phyloP scores from a whole-genome alignment of 441 rosid genomes.

The Adansonia gregorii region DNA sequence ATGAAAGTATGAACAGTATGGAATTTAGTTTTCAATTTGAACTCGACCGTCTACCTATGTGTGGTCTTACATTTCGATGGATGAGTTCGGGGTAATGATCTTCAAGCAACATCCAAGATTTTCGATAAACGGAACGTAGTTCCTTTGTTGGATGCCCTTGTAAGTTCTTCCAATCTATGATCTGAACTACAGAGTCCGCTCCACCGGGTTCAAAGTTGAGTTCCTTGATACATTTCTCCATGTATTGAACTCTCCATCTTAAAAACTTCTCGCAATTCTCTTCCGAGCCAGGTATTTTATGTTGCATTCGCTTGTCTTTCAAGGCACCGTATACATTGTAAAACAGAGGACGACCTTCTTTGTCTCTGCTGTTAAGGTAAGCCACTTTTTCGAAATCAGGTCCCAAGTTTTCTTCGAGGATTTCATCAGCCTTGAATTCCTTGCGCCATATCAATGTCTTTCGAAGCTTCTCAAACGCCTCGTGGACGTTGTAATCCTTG shows the following conservation, averaged over 20 bases:
- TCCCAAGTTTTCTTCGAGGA: constrained; percentile 37
- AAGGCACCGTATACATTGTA: constrained; percentile 41
- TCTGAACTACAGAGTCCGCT: constrained; percentile 49
- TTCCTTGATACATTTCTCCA: constrained; percentile 46
- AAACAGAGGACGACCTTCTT: constrained; percentile 54
- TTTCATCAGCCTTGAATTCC: constrained; percentile 37
- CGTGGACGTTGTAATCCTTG: constrained; percentile 41
- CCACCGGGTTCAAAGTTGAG: constrained; percentile 51
- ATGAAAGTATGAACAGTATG: neutral
- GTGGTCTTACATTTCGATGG: constrained; percentile 43
- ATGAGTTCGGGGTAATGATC: constrained; percentile 57
- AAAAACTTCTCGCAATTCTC: constrained; percentile 39
- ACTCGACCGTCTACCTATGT: too few species aligned
- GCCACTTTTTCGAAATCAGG: constrained; percentile 36
- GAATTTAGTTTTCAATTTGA: neutral
- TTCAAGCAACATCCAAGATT: constrained; percentile 38
- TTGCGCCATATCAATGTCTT: constrained; percentile 53
- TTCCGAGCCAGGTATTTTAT: constrained; percentile 35
- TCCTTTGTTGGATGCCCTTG: constrained; percentile 43
- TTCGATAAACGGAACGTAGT: constrained; percentile 33
- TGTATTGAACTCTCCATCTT: constrained; percentile 42
- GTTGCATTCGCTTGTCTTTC: constrained; percentile 36
- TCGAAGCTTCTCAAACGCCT: constrained; percentile 58
- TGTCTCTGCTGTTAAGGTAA: constrained; percentile 37
- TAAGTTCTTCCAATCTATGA: constrained; percentile 55